Conservation (phyloP, 441 rosid species). For the Metrosideros polymorpha region DNA sequence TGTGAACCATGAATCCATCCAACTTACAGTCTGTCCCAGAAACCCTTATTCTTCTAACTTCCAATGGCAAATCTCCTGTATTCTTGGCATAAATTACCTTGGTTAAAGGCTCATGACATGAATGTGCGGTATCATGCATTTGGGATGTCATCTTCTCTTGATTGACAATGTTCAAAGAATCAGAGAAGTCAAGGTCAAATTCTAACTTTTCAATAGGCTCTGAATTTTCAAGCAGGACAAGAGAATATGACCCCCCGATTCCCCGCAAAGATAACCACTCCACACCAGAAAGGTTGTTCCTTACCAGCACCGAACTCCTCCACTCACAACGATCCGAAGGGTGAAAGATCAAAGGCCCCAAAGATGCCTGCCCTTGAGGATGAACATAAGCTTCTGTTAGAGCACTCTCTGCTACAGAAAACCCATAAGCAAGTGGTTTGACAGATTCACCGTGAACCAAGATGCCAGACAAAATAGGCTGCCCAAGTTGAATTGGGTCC, state of each 20-base stretch:
- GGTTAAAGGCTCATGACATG: slow-evolving; percentile 41
- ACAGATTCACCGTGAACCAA: slow-evolving; percentile 11
- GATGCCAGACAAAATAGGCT: slow-evolving; percentile 15
- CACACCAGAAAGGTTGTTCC: slow-evolving; percentile 71
- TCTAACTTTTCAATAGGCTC: slow-evolving; percentile 44
- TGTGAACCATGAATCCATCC: slow-evolving; percentile 50
- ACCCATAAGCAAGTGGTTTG: slow-evolving; percentile 27
- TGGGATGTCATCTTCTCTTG: slow-evolving; percentile 13
- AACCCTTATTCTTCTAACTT: slow-evolving; percentile 45
- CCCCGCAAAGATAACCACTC: slow-evolving; percentile 75
- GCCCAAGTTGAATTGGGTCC: slow-evolving; percentile 21
- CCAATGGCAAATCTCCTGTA: slow-evolving; percentile 57
- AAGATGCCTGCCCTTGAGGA: slow-evolving; percentile 39
- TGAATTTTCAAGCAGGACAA: slow-evolving; percentile 43
- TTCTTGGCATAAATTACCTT: slow-evolving; percentile 61
- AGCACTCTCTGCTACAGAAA: slow-evolving; percentile 43
- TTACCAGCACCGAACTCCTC: slow-evolving; percentile 59
- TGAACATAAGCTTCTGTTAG: slow-evolving; percentile 49
- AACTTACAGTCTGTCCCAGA: slow-evolving; percentile 43
- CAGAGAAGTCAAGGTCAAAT: slow-evolving; percentile 30
- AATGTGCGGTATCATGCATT: slow-evolving; percentile 17
- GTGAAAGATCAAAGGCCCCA: slow-evolving; percentile 60
- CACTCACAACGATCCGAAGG: slow-evolving; percentile 57
- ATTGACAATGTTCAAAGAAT: slow-evolving; percentile 33
- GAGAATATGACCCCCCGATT: slow-evolving; percentile 45